Conservation (phyloP, 1,284 basidiomycete species). For the Pseudozyma sp. region DNA sequence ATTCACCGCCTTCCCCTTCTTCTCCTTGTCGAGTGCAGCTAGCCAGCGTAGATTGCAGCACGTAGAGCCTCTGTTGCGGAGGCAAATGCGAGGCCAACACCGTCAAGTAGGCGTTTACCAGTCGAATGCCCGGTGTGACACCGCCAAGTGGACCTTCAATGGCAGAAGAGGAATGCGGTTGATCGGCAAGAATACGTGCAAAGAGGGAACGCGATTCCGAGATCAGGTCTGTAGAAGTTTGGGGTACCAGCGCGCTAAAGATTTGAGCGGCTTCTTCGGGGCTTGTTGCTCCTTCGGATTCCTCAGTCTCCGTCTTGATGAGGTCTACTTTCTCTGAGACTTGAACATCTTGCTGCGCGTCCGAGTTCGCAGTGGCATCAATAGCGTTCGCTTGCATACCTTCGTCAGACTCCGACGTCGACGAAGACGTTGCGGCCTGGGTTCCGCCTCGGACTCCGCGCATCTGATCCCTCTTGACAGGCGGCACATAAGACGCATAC, state of each 20-base stretch:
- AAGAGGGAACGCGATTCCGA: conserved; percentile 80
- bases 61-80: neutral
- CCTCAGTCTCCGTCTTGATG: neutral
- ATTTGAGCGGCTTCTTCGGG: conserved; percentile 71
- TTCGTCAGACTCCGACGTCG: too few relatives aligned
- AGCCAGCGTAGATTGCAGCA: conserved; percentile 9
- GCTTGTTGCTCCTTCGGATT: conserved; percentile 66
- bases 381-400: neutral
- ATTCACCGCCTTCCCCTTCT: neutral
- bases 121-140: conserved; percentile 75
- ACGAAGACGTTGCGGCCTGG: too few relatives aligned
- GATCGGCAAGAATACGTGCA: conserved; percentile 76
- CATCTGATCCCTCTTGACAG: conserved; percentile 48
- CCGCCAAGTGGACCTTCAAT: conserved; percentile 73
- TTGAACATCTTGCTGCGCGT: neutral
- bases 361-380: neutral
- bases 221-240: conserved; percentile 79
- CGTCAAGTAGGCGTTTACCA: conserved; percentile 85
- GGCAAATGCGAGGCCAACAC: conserved; percentile 73
- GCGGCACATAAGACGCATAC: conserved; percentile 82
- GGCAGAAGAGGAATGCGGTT: conserved; percentile 23
- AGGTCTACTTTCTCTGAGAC: conserved; percentile 13
- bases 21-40: rapidly evolving
- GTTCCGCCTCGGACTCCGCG: neutral
- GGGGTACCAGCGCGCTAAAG: conserved; percentile 74